Base-by-base conservation (phyloP, 2,329 filamentous ascomycete genomes). In the Tolypocladium album region DNA sequence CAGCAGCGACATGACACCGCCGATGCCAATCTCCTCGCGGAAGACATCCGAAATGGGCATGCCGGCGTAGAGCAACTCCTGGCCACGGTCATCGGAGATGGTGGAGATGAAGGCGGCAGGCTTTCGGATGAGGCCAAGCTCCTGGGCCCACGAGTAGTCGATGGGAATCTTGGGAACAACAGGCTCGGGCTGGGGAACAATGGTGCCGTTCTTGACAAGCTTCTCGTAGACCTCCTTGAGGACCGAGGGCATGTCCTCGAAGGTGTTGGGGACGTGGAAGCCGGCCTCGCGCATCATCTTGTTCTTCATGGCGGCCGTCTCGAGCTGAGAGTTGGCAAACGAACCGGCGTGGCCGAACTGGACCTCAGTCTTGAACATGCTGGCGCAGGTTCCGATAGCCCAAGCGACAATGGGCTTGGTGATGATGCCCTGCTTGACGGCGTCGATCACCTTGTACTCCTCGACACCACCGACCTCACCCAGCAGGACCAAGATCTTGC, bases 21-120 rank as follows among this genome's bases (percentile, higher is more conserved):
- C 94, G 70, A 99, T 97, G 70, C 94, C 94, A 70, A 99, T 97
- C 70, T 97, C 92, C 83, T 99, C 94, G 77, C 80, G 90, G 88
- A 99, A 99, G 66, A 99, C 94, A 75, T 99, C 94, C n/a, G 94
- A 97, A 73, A 99, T 99, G 73, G 94, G 94, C 90, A 99, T 96
- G 73, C 94, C 94, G 66, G 94, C 94, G 78, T 99, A 99, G 67
- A 99, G 85, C 63, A 99, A 89, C 81, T 99, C 94, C 78, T 99
- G 94, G 67, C 94, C 94, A 92, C 94, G 94, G 82, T 99, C 94
- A 75, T 99, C 94, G 70, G 94, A 97, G 74, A 99, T 99, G 76
- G 94, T 99, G 69, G 94, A 99, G 78, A 99, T 99, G 84, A 99
- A 99, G 68, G 94, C 94, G 76, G 94, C 94, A 67, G 94, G 94